Base-by-base conservation (phyloP, 192 early-diverging fungal species). In the Entomortierella lignicola region DNA sequence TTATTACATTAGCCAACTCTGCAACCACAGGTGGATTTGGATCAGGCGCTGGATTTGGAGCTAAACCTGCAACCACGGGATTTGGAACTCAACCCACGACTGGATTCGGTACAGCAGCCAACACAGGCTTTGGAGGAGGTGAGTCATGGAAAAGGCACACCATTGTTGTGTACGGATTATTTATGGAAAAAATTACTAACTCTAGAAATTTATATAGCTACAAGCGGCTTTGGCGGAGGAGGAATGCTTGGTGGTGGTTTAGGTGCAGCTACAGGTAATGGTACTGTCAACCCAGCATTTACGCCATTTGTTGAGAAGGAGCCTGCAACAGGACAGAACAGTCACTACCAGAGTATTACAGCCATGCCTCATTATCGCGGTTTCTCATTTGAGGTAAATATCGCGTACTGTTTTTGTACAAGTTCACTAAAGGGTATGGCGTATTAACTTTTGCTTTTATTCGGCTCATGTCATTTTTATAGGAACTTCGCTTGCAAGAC, bases 401-500 rank as follows among this genome's bases (percentile, higher is more conserved):
- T n/a, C n/a, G n/a, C n/a, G n/a, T n/a, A n/a, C n/a, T n/a, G n/a
- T n/a, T n/a, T n/a, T n/a, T n/a, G n/a, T n/a, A n/a, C n/a, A n/a
- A n/a, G n/a, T n/a, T n/a, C n/a, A n/a, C n/a, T n/a, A n/a, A n/a
- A n/a, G n/a, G n/a, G n/a, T n/a, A n/a, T n/a, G n/a, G n/a, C n/a
- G n/a, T n/a, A n/a, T n/a, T n/a, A n/a, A n/a, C n/a, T n/a, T n/a
- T n/a, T n/a, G n/a, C n/a, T n/a, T n/a, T n/a, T n/a, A n/a, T n/a
- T n/a, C n/a, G n/a, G n/a, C n/a, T n/a, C n/a, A n/a, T n/a, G n/a
- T n/a, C n/a, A n/a, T n/a, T 54, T 32, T 48, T 27, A 64, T 71
- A 90, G 87, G 90, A 99, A 82, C 89, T 99, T 48, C 87, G 96
- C 21, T 66, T 94, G 3, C 90, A 94, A 85, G 97, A 99, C 75